Evolutionary conservation across 2,329 filamentous ascomycete genomes (phyloP).

Genomic region (Colletotrichum zoysiae): DNA sequence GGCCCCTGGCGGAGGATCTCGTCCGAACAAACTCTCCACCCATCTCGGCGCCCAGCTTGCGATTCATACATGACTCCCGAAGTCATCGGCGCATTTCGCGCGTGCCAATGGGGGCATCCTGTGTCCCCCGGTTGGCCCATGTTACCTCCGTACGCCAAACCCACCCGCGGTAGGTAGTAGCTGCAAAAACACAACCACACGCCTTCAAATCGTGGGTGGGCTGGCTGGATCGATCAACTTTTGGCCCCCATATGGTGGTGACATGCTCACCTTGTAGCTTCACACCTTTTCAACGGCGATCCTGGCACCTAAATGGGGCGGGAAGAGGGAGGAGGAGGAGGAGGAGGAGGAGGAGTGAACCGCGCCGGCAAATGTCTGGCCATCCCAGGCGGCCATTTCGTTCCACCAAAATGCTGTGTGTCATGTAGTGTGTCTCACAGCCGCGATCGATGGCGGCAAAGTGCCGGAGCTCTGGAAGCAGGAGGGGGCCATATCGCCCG

Average conservation of each 20-base stretch:
- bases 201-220: background rate
- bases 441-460: slow-evolving; percentile 8
- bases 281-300: background rate
- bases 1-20: slow-evolving; percentile 26
- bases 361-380: background rate
- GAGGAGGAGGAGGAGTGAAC: background rate
- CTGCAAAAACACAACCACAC: background rate
- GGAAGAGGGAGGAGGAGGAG: background rate
- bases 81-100: background rate
- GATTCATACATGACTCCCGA: background rate
- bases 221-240: background rate
- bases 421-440: slow-evolving; percentile 11
- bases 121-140: background rate
- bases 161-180: background rate
- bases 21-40: slow-evolving; percentile 19
- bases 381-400: background rate
- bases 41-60: background rate
- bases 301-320: background rate
- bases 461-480: background rate
- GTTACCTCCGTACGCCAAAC: background rate
- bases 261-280: background rate
- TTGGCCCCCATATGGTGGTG: background rate
- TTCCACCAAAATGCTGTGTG: background rate
- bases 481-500: background rate
- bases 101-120: background rate